Conservation (phyloP, 768 basidiomycete genomes). For the Xerocomellus intermedius region DNA sequence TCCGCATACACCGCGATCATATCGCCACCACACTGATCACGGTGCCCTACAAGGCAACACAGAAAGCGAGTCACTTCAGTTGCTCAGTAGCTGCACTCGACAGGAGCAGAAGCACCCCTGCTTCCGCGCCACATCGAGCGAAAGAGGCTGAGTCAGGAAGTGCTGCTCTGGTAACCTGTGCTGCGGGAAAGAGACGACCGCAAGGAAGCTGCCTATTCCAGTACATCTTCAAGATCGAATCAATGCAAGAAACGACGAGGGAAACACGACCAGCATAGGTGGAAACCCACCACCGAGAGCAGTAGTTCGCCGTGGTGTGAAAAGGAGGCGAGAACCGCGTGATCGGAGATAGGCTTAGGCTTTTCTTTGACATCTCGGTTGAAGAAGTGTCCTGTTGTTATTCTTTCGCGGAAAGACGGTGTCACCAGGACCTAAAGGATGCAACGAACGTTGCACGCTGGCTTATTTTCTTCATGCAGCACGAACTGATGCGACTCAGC, state of each 20-base stretch:
- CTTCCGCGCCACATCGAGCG: slow-evolving; percentile 16
- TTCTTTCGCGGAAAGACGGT: slow-evolving; percentile 13
- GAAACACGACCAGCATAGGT: slow-evolving; percentile 3
- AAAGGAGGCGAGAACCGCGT: slow-evolving; percentile 22
- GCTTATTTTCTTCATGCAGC: not conserved
- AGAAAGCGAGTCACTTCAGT: slow-evolving; percentile 2
- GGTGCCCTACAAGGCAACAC: slow-evolving; percentile 1
- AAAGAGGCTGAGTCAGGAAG: slow-evolving; percentile 12
- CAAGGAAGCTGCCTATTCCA: slow-evolving; percentile 19
- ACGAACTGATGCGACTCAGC: slow-evolving; percentile 13
- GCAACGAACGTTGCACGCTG: not conserved
- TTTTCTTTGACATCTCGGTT: slow-evolving; percentile 16
- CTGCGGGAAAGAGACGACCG: slow-evolving; percentile 6
- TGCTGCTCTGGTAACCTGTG: slow-evolving; percentile 15
- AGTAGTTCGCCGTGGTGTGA: slow-evolving; percentile 55
- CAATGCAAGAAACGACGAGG: slow-evolving; percentile 9
- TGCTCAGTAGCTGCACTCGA: slow-evolving; percentile 1
- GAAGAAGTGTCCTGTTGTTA: not conserved
- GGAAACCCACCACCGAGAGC: slow-evolving; percentile 42
- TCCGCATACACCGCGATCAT: slow-evolving; percentile 5
- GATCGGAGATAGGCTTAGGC: slow-evolving; percentile 33
- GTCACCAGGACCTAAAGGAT: not conserved
- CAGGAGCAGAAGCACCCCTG: slow-evolving; percentile 25
- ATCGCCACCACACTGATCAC: slow-evolving; percentile 10
- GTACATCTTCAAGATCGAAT: slow-evolving; percentile 11